Percentiles rank a stretch among this genome's conserved stretches.
Evolutionary conservation across 331 rosid genomes (phyloP).

Genomic region (Dryas integrifolia): DNA sequence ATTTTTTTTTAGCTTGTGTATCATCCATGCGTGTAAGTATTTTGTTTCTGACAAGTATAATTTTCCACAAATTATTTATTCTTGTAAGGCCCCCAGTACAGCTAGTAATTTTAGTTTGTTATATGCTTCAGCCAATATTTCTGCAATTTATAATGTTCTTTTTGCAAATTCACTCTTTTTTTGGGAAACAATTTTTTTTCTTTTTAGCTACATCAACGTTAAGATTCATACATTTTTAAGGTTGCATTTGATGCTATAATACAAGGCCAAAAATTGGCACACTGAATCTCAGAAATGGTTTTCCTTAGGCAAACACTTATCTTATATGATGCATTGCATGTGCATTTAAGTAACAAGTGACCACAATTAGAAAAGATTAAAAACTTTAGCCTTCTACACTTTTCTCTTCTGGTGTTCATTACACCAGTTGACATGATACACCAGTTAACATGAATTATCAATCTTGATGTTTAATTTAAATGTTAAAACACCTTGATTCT

Average conservation of each 20-base stretch:
- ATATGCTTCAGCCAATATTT: not conserved
- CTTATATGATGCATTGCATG: not conserved
- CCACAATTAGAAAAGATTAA: not conserved
- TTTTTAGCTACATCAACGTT: no score
- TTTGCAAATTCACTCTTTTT: not conserved
- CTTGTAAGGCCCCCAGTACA: not conserved
- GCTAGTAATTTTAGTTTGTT: not conserved
- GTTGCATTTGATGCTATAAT: not conserved
- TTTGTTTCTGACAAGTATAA: not conserved
- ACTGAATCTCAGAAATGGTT: not conserved
- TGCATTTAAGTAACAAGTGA: not conserved
- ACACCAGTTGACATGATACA: not conserved
- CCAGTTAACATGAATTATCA: not conserved
- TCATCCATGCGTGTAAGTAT: slow-evolving; percentile 18
- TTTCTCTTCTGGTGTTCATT: no score
- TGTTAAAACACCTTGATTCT: not conserved
- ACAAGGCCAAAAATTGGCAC: not conserved
- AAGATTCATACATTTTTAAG: not conserved
- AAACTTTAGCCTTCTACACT: not conserved
- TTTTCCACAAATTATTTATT: slow-evolving; percentile 2
- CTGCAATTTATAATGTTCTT: not conserved
- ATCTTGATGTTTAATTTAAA: not conserved
- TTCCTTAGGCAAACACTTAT: not conserved
- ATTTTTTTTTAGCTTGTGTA: slow-evolving; percentile 30
- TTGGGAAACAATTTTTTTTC: not conserved